Conservation (phyloP, 768 basidiomycete genomes). For the Clitopilus passeckerianus region DNA sequence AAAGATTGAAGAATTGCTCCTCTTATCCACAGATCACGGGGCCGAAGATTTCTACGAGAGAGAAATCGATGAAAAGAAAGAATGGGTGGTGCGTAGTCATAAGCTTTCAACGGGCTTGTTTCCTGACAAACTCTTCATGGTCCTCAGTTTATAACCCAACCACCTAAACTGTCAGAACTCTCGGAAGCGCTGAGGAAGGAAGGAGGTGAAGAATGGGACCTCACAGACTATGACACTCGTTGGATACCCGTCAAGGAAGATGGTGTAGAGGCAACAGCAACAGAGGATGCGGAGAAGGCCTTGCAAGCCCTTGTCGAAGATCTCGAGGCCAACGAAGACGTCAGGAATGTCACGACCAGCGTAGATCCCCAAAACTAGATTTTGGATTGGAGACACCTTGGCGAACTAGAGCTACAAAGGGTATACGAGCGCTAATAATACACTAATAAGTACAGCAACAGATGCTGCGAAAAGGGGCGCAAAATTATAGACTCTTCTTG, state of each 20-base stretch:
- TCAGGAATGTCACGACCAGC: slow-evolving; percentile 55
- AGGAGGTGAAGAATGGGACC: slow-evolving; percentile 14
- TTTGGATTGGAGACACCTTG: neutral
- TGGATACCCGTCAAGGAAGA: slow-evolving; percentile 45
- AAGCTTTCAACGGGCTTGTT: neutral
- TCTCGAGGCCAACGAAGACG: slow-evolving; percentile 55
- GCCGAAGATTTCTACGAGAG: slow-evolving; percentile 16
- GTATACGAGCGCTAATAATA: neutral
- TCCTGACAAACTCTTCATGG: neutral
- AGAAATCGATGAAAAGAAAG: neutral
- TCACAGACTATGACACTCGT: slow-evolving; percentile 45
- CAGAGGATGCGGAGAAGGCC: slow-evolving; percentile 33
- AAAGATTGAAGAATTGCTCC: slow-evolving; percentile 26
- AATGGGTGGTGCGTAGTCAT: slow-evolving; percentile 1
- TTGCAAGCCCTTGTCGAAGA: slow-evolving; percentile 43
- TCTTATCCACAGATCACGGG: slow-evolving; percentile 10
- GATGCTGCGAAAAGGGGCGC: no score
- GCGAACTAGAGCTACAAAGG: no score
- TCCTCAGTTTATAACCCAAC: slow-evolving; percentile 40
- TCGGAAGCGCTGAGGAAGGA: slow-evolving; percentile 26
- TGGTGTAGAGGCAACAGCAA: slow-evolving; percentile 18
- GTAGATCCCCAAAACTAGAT: slow-evolving; percentile 19
- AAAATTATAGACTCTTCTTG: neutral
- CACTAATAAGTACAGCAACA: no score
- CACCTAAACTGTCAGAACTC: slow-evolving; percentile 31